Conservation (phyloP, 2,329 filamentous ascomycete species). For the Fusarium oxysporum region DNA sequence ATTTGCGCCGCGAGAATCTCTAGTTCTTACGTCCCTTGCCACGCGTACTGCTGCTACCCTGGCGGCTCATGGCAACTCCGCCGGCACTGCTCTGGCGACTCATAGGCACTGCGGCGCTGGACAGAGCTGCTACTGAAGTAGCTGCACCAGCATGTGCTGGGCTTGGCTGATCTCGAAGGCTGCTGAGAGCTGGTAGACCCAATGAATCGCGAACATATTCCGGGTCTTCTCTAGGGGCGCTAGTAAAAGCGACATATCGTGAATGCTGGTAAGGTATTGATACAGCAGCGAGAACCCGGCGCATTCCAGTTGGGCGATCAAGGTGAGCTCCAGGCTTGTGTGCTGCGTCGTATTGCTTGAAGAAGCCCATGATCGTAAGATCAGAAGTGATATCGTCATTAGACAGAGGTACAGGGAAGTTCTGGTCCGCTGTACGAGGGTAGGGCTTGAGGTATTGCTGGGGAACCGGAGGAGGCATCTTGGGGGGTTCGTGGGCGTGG, state of each 20-base stretch:
- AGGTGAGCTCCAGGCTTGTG: conserved; percentile 68
- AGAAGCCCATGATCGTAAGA: conserved; percentile 67
- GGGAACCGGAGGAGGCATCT: conserved; percentile 68
- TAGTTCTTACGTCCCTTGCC: conserved; percentile 58
- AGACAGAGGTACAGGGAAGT: conserved; percentile 64
- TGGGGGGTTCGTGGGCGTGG: conserved; percentile 65
- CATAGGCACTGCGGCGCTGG: conserved; percentile 60
- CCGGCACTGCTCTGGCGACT: conserved; percentile 67
- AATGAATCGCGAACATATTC: conserved; percentile 63
- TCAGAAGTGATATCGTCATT: conserved; percentile 66
- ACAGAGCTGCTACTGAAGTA: conserved; percentile 43
- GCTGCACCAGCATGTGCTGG: conserved; percentile 40
- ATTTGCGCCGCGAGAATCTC: conserved; percentile 7
- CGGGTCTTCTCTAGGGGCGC: conserved; percentile 58
- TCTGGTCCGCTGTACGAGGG: conserved; percentile 65
- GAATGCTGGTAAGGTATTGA: conserved; percentile 60
- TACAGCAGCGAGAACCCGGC: conserved; percentile 67
- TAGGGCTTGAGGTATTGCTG: conserved; percentile 70
- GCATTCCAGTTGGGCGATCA: conserved; percentile 64
- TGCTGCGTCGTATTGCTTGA: conserved; percentile 65
- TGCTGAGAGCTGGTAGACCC: conserved; percentile 59
- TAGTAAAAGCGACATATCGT: conserved; percentile 62
- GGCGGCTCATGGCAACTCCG: conserved; percentile 67
- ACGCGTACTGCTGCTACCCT: conserved; percentile 63
- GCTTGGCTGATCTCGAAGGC: conserved; percentile 56